Conservation (phyloP, 371 early-diverging fungal genomes). For the Scutellospora calospora region DNA sequence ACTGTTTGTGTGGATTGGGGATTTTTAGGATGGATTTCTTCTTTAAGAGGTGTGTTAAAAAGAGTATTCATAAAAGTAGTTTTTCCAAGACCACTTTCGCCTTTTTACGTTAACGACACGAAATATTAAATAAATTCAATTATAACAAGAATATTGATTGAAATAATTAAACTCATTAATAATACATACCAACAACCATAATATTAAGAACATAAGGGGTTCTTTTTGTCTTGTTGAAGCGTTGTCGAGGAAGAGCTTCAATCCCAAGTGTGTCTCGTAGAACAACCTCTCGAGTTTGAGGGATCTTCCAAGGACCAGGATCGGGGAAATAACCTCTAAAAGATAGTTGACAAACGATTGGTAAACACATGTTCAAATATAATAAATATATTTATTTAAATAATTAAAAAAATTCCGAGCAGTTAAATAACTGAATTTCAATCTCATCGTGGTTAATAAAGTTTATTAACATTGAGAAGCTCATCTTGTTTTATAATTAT, state of each 20-base stretch:
- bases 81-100: constrained; percentile 90
- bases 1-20: constrained; percentile 71
- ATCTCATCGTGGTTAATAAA: too few relatives aligned
- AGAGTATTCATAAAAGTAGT: constrained; percentile 94
- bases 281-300: constrained; percentile 56
- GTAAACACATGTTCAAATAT: too few relatives aligned
- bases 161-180: background rate
- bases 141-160: background rate
- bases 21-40: constrained; percentile 65
- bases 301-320: constrained; percentile 85
- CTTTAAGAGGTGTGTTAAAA: constrained; percentile 75
- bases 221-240: constrained; percentile 68
- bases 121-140: constrained; percentile 12
- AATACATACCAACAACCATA: constrained; percentile 80
- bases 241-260: constrained; percentile 73
- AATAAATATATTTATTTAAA: too few relatives aligned
- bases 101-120: constrained; percentile 51
- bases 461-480: too few relatives aligned
- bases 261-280: constrained; percentile 71
- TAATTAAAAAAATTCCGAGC: too few relatives aligned
- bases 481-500: too few relatives aligned
- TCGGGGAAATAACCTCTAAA: constrained; percentile 73
- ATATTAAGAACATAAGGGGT: constrained; percentile 75
- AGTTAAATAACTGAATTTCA: too few relatives aligned
- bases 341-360: background rate